phyloP scores from a whole-genome alignment of 2,329 filamentous ascomycete species.

The Scopulariopsis brevicaulis region DNA sequence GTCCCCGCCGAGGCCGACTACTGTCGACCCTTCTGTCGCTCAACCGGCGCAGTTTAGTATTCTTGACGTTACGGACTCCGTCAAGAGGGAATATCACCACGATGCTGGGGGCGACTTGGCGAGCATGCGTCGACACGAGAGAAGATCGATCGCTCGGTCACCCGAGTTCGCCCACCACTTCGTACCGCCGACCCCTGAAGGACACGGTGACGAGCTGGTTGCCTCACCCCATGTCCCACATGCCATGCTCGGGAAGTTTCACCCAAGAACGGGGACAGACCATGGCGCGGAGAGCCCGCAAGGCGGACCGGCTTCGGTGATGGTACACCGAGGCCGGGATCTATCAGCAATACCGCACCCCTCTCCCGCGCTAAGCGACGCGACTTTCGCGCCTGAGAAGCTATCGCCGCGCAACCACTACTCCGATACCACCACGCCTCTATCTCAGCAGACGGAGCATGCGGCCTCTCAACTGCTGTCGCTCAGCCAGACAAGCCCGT shows the following conservation, averaged over 20 bases:
- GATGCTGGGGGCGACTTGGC: conserved; percentile 3
- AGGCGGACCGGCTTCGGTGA: background rate
- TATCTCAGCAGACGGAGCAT: conserved; percentile 13
- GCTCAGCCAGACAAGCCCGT: conserved; percentile 17
- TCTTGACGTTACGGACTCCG: conserved; percentile 22
- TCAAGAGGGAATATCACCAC: conserved; percentile 22
- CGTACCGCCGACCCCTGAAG: background rate
- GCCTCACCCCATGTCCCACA: too few relatives aligned
- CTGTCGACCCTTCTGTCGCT: conserved; percentile 16
- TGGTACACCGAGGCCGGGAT: background rate
- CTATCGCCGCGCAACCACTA: background rate
- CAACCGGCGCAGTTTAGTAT: conserved; percentile 20
- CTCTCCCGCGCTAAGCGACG: background rate
- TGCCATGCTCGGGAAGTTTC: too few relatives aligned
- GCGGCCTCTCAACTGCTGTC: conserved; percentile 23
- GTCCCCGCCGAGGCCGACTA: conserved; percentile 19
- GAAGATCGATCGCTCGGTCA: too few relatives aligned
- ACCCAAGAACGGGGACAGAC: too few relatives aligned
- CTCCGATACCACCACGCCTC: background rate
- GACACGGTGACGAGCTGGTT: too few relatives aligned
- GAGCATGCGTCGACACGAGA: too few relatives aligned
- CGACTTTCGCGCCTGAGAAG: background rate
- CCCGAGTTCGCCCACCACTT: background rate
- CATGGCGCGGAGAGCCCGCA: too few relatives aligned
- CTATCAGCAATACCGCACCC: background rate